Evolutionary conservation across 2,329 filamentous ascomycete genomes (phyloP), one percentile per base, ranked within the genome.

Genomic region (Pleomassaria siparia): DNA sequence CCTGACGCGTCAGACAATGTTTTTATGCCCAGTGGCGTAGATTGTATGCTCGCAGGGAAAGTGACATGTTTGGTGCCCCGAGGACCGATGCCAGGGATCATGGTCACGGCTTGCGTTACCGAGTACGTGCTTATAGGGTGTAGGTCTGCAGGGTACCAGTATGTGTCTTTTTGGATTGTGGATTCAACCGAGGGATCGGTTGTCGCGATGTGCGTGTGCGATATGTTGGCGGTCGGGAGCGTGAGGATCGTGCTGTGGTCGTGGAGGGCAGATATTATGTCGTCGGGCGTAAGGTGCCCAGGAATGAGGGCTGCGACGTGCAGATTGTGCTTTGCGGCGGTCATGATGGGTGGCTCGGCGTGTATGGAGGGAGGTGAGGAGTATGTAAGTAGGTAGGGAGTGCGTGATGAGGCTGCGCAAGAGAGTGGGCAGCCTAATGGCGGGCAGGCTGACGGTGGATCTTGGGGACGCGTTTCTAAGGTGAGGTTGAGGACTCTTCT

Each of bases 81-180:
- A 7, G 63, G 58, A 7, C 63, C 63, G 8, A 69, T 48, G 10
- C 61, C 62, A 1, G 67, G 66, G n/a, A 66, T 22, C 24, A 62
- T 50, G 1, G 53, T 61, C 12, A 70, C 58, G 41, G 51, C 52
- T 44, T 70, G 65, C 30, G 59, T 66, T 41, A 70, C 66, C 35
- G 49, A 41, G 54, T 68, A 70, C 0, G 60, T 59, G 10, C 53
- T 42, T 11, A 67, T 51, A 7, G 61, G 60, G 26, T 63, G 51
- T 6, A 59, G 41, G 44, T 68, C 64, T 20, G 52, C 53, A 22
- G 67, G 67, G 43, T 64, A 67, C 64, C 64, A 70, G 44, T 66
- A 69, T 7, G 64, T 66, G 44, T 70, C 67, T 52, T 62, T 66
- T 28, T 59, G n/a, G n/a, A n/a, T n/a, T n/a, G n/a, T 53, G 2